Conservation (phyloP, 306 rosid species). For the Abrus pulchellus region DNA sequence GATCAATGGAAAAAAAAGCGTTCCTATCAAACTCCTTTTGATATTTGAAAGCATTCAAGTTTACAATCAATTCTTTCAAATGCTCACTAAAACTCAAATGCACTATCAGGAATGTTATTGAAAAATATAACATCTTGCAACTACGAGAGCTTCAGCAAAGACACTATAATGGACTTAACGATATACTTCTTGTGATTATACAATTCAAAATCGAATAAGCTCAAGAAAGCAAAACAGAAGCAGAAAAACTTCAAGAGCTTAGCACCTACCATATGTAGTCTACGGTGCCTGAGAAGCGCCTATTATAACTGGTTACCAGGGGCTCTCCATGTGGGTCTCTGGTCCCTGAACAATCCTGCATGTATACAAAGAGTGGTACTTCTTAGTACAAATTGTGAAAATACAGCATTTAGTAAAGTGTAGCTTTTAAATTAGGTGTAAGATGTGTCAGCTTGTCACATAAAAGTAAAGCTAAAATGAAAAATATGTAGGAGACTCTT, state of each 20-base stretch:
- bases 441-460: constrained; percentile 6
- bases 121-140: constrained; percentile 26
- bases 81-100: constrained; percentile 24
- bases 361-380: constrained; percentile 16
- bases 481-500: neutral
- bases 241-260: constrained; percentile 41
- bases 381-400: neutral
- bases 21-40: constrained; percentile 33
- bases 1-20: constrained; percentile 36
- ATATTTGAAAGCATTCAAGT: constrained; percentile 16
- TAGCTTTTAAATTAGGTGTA: constrained; percentile 30
- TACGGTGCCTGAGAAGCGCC: constrained; percentile 82
- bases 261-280: constrained; percentile 89
- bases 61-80: constrained; percentile 10
- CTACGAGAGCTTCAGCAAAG: constrained; percentile 37
- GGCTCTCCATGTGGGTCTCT: constrained; percentile 93
- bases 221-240: constrained; percentile 21
- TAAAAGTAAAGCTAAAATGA: neutral
- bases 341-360: constrained; percentile 73
- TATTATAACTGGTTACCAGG: constrained; percentile 80
- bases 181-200: constrained; percentile 2
- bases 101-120: neutral
- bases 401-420: constrained; percentile 32
- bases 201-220: constrained; percentile 36
- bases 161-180: neutral